Base-by-base conservation (phyloP, 1,284 basidiomycete genomes). In the Apiotrichum sp. region DNA sequence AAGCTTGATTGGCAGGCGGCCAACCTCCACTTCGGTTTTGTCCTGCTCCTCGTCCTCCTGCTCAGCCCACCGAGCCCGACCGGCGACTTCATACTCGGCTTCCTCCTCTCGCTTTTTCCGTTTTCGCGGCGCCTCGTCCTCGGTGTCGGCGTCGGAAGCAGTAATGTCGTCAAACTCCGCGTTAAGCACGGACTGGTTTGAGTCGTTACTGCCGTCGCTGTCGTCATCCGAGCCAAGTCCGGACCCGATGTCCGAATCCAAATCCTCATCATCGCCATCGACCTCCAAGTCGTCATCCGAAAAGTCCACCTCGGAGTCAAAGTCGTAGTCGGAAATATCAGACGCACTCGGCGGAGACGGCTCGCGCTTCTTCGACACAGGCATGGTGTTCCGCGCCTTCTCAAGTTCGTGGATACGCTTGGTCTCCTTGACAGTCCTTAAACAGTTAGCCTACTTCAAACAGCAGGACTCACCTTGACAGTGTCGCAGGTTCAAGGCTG, bases 1-100 rank as follows among this genome's bases (percentile, higher is more conserved):
- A 3, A 93, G 80, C 72, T 93, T 95, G 70, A 93, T 92, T 9
- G 91, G 91, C 48, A 95, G 78, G 44, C 87, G 81, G 52, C 83
- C 80, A 49, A 92, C 82, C 52, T 81, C 70, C 16, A 72, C 66
- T 16, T 60, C 56, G 40, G 70, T 67, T 35, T 65, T 65, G 22
- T 67, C 63, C 22, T 65, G 62, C 8, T 66, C 64, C n/a, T 58
- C 50, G 10, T 65, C 64, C 40, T 55, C 46, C n/a, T n/a, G n/a
- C 31, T 60, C 62, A 0, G 58, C 44, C 69, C 71, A 72, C 22
- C 68, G 62, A 13, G 63, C 48, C 10, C 72, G 61, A 3, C 66
- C 69, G 3, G 59, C 57, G 4, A 38, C 50, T 56, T 74, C 73
- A 55, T 76, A 76, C 22, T 72, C 69, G 32, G 69, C 69, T 57